Base-by-base conservation (phyloP, 768 basidiomycete genomes). In the Rhizopogon sp. region DNA sequence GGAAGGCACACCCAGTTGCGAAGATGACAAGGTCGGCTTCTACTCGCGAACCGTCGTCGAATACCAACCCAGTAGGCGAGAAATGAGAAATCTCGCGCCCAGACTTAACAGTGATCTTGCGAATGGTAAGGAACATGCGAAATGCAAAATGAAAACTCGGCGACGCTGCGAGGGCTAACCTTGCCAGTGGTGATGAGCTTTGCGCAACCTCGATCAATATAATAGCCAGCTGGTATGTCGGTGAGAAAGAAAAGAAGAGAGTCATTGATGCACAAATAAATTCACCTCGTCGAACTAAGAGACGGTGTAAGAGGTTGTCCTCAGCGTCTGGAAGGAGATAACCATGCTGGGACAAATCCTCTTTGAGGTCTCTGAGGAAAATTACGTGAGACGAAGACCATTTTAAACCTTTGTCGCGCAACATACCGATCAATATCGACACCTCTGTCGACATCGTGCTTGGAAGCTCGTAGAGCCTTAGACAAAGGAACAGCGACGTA, bases 401-500 rank as follows among this genome's bases (percentile, higher is more conserved):
- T 35, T 8, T 33, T 47, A 6, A 6, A 8, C 13, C 3, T 25
- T 28, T 25, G 4, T 16, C 25, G 40, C 5, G 16, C 20, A 28
- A 39, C 54, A 11, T n/a, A 58, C 55, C 39, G 46, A 42, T 57
- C 56, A 28, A 58, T 41, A 13, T 57, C 14, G 16, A 25, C 22
- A 29, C 39, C 49, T 13, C 17, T 56, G 16, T 49, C 8, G 11
- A 25, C 5, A 14, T 52, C 43, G 13, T 51, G 13, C 40, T 58
- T 8, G 25, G 39, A 28, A 50, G 41, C 39, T 25, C 39, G 55
- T 22, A 50, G 20, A 13, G 50, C 25, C 25, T 25, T 40, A 3
- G 54, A 52, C 11, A 55, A 51, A 14, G 57, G 57, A 3, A 58
- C 14, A 14, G 57, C 55, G 17, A 52, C 22, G 17, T 50, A 58